Evolutionary conservation across 352 stramenopile genomes (phyloP).

Genomic region (Pythium scleroteichum): DNA sequence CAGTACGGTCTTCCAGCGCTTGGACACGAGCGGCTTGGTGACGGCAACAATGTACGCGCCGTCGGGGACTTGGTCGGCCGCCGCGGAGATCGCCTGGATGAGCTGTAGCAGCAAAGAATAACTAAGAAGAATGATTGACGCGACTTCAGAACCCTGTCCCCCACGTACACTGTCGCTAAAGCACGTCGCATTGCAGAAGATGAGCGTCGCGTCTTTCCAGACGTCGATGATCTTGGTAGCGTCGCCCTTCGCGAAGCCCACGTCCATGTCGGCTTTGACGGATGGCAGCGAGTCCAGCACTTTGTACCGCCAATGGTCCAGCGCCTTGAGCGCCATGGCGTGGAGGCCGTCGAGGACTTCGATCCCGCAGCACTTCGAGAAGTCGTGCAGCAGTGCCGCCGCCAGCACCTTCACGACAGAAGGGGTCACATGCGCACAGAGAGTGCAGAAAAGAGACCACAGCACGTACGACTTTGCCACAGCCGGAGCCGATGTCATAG

Average conservation of each 20-base stretch:
- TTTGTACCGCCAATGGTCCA: conserved; percentile 72
- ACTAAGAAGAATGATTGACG: neutral
- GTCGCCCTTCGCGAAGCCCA: conserved; percentile 56
- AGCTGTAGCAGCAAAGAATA: conserved; percentile 22
- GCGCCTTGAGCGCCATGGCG: conserved; percentile 52
- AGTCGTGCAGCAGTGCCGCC: conserved; percentile 60
- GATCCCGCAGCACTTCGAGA: conserved; percentile 64
- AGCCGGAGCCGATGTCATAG: conserved; percentile 70
- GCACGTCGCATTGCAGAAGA: conserved; percentile 73
- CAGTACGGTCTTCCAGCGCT: conserved; percentile 54
- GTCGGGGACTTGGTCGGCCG: conserved; percentile 44
- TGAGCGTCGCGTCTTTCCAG: conserved; percentile 56
- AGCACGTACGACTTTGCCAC: conserved; percentile 63
- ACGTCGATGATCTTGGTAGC: conserved; percentile 42
- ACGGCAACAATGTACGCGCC: conserved; percentile 64
- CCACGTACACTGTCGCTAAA: conserved; percentile 55
- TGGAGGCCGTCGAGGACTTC: conserved; percentile 69
- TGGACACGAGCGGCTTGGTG: conserved; percentile 58
- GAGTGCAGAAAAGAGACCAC: no score
- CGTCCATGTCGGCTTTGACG: conserved; percentile 53
- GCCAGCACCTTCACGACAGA: conserved; percentile 44
- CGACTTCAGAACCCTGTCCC: neutral
- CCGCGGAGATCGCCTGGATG: conserved; percentile 35
- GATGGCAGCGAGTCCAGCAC: conserved; percentile 50
- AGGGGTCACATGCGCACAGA: neutral